These are phyloP conservation scores for Raffaelea deltoideospora DNA, from an alignment of 2,329 filamentous ascomycete genomes.

Conservation along the genomic window DNA sequence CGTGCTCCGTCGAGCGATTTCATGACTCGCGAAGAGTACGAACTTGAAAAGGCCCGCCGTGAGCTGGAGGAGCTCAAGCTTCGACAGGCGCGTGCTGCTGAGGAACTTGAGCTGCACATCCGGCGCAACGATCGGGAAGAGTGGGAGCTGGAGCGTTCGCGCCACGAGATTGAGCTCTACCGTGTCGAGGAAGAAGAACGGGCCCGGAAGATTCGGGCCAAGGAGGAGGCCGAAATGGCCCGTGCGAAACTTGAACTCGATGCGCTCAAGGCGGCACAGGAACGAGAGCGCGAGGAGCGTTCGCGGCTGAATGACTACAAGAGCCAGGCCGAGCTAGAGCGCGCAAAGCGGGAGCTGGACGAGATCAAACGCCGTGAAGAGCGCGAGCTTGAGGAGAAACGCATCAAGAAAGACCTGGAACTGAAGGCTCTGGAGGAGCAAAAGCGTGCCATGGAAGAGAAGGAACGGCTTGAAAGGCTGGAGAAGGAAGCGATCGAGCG, in stretches of 20 bases:
- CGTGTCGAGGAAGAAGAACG: slow-evolving; percentile 28
- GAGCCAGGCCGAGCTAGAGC: slow-evolving; percentile 10
- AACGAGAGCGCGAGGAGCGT: slow-evolving; percentile 13
- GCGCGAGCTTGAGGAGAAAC: slow-evolving; percentile 22
- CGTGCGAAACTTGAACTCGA: slow-evolving; percentile 15
- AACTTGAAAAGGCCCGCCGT: slow-evolving; percentile 20
- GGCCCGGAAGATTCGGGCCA: slow-evolving; percentile 7
- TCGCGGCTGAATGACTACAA: slow-evolving; percentile 15
- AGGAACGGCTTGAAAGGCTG: slow-evolving; percentile 27
- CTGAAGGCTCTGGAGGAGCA: slow-evolving; percentile 30
- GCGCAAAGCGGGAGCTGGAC: slow-evolving; percentile 21
- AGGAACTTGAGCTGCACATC: slow-evolving; percentile 32
- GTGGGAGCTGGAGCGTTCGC: slow-evolving; percentile 18
- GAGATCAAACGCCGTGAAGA: slow-evolving; percentile 19
- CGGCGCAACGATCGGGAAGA: slow-evolving; percentile 32
- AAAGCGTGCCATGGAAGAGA: slow-evolving; percentile 27
- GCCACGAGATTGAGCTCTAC: slow-evolving; percentile 24
- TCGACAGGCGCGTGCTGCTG: slow-evolving; percentile 22
- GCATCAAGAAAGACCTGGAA: slow-evolving; percentile 37
- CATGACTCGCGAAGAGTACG: slow-evolving; percentile 26
- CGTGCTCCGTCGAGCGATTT: slow-evolving; percentile 12
- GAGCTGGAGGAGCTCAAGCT: slow-evolving; percentile 31
- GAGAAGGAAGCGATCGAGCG: slow-evolving; percentile 36
- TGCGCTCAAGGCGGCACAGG: slow-evolving; percentile 25
- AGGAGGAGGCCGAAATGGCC: slow-evolving; percentile 19